These are phyloP conservation scores for Paxillus rubicundulus DNA, from an alignment of 768 basidiomycete species.

Conservation along the genomic window DNA sequence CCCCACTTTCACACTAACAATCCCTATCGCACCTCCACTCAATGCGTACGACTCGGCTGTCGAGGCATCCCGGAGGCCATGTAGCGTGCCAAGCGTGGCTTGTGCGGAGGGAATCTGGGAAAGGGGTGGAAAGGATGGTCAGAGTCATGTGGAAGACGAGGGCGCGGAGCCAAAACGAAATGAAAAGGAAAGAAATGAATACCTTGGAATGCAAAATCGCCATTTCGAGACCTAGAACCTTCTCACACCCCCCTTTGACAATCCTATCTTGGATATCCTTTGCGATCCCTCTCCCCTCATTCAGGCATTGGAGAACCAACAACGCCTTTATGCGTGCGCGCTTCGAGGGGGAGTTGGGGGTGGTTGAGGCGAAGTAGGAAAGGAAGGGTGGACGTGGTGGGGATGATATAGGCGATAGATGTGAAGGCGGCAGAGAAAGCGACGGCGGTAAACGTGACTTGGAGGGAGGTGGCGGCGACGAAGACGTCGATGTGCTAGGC, in stretches of 20 bases:
- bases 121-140: background rate
- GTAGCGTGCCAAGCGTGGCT: conserved; percentile 61
- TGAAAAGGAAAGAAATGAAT: background rate
- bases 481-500: conserved; percentile 6
- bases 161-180: background rate
- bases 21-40: conserved; percentile 58
- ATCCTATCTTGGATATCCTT: conserved; percentile 22
- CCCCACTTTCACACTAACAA: conserved; percentile 58
- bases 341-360: conserved; percentile 76
- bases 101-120: conserved; percentile 9
- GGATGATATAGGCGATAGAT: background rate
- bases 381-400: conserved; percentile 34
- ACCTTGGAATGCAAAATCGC: conserved; percentile 84
- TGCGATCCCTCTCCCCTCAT: conserved; percentile 14
- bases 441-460: conserved; percentile 5
- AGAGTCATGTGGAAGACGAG: background rate
- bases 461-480: conserved; percentile 9
- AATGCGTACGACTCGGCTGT: conserved; percentile 88
- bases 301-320: conserved; percentile 64
- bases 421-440: conserved; percentile 1
- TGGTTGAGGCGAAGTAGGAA: conserved; percentile 78
- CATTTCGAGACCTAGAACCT: conserved; percentile 64
- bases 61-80: conserved; percentile 64
- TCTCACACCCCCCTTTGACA: conserved; percentile 32
- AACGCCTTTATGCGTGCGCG: conserved; percentile 67